Conservation (phyloP, 2,329 filamentous ascomycete genomes). For the Hymenoscyphus albidus region DNA sequence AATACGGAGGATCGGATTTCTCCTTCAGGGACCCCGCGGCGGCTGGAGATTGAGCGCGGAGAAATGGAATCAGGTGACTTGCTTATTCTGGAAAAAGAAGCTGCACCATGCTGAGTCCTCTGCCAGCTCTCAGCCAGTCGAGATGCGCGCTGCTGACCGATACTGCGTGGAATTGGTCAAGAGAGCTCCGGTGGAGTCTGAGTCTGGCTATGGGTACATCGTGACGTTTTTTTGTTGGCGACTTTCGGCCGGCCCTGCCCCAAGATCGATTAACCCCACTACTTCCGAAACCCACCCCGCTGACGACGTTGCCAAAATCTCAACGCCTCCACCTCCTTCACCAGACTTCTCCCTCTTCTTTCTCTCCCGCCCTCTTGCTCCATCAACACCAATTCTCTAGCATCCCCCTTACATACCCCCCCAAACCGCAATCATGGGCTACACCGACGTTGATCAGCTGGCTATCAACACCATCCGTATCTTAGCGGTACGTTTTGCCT, state of each 20-base stretch:
- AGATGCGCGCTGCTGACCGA: conserved; percentile 7
- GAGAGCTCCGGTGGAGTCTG: background rate
- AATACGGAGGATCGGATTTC: background rate
- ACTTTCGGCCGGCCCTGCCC: background rate
- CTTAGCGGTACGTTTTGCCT: conserved; percentile 73
- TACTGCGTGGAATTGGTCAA: background rate
- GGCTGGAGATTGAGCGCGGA: background rate
- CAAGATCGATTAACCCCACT: background rate
- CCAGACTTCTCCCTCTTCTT: background rate
- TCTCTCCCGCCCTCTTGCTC: background rate
- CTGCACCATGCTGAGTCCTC: conserved; percentile 4
- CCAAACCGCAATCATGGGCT: conserved; percentile 62
- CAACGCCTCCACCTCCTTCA: background rate
- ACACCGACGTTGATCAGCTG: conserved; percentile 80
- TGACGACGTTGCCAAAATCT: conserved; percentile 5
- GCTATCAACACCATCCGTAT: conserved; percentile 98
- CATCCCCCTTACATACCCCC: background rate
- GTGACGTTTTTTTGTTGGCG: background rate
- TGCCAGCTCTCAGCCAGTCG: conserved; percentile 5
- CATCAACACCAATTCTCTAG: conserved; percentile 1
- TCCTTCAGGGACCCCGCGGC: background rate
- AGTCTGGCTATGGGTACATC: too few relatives aligned
- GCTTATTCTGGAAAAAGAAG: background rate
- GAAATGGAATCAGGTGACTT: background rate
- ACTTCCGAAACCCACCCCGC: conserved; percentile 1